phyloP scores from a whole-genome alignment of 805 yeast species.

The Candida methanosorbosa region DNA sequence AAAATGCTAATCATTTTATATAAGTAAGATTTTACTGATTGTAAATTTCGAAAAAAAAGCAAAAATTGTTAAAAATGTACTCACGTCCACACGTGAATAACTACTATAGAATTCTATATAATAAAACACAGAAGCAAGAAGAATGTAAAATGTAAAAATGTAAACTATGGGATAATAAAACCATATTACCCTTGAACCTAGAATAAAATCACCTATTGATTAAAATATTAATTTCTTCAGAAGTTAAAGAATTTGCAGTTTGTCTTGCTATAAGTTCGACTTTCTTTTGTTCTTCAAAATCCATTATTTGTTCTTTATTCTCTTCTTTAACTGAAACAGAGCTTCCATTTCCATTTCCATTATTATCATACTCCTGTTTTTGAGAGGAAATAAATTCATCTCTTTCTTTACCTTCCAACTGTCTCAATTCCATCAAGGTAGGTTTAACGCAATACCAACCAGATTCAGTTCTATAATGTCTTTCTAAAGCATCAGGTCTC shows the following conservation, averaged over 20 bases:
- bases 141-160: too few species aligned
- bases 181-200: background rate
- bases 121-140: too few species aligned
- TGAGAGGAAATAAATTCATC: background rate
- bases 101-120: too few species aligned
- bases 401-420: conserved; percentile 8
- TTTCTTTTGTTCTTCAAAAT: background rate
- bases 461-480: conserved; percentile 70
- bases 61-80: too few species aligned
- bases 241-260: conserved; percentile 1
- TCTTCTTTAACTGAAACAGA: too few species aligned
- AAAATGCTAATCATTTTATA: too few species aligned
- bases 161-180: background rate
- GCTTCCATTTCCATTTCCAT: too few species aligned
- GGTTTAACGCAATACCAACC: conserved; percentile 66
- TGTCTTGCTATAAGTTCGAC: background rate
- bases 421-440: conserved; percentile 43
- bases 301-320: background rate
- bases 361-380: too few species aligned
- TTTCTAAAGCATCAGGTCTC: conserved; percentile 66
- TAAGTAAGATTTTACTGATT: too few species aligned
- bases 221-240: background rate
- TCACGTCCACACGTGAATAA: too few species aligned
- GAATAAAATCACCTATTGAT: background rate
- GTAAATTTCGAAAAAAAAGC: too few species aligned